Evolutionary conservation across 73 alveolate species (phyloP), one percentile per base, ranked within the genome.

Genomic region (Tetrahymena elliotti): DNA sequence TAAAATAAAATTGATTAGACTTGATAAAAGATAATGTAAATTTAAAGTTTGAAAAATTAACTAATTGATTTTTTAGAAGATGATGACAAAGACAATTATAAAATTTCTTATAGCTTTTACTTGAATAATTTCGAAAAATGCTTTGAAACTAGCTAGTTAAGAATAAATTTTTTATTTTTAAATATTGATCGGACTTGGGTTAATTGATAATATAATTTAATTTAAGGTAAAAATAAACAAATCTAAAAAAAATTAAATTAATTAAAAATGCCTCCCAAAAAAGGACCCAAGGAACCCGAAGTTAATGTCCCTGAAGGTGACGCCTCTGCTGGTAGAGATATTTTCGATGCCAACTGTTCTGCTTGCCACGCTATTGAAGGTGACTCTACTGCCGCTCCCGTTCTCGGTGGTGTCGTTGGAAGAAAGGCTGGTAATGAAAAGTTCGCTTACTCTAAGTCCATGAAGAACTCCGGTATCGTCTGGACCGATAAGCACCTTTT

Each of bases 401-500:
- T 93, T 31, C 83, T 94, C 53, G 96, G 96, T 53, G 96, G 96
- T 38, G 31, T 94, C 93, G 34, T 94, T 24, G 96, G 96, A 36
- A 94, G 96, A 94, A 83, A 82, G 52, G 83, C 96, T 18, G 96
- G 96, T 38, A 24, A 37, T 13, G 93, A 93, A 39, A 83, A 82
- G 54, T 94, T 94, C 93, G 94, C 96, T 53, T 94, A 94, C 94
- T 94, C 96, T 31, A 94, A 94, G 92, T 31, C 94, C 34, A 94
- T 94, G 96, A 94, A 94, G 83, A 20, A 36, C 37, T 83, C 94
- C n/a, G 92, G 92, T 34, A 83, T 94, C 94, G 54, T 95, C 68
- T 97, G 99, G 99, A 93, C 97, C 24, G 98, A 96, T n/a, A 97
- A 95, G 83, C 97, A 95, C 93, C 93, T 97, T 36, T 96, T 95